These are phyloP conservation scores for Lasiosphaeriaceae sp. DNA, from an alignment of 495 filamentous ascomycete species.

Conservation along the genomic window DNA sequence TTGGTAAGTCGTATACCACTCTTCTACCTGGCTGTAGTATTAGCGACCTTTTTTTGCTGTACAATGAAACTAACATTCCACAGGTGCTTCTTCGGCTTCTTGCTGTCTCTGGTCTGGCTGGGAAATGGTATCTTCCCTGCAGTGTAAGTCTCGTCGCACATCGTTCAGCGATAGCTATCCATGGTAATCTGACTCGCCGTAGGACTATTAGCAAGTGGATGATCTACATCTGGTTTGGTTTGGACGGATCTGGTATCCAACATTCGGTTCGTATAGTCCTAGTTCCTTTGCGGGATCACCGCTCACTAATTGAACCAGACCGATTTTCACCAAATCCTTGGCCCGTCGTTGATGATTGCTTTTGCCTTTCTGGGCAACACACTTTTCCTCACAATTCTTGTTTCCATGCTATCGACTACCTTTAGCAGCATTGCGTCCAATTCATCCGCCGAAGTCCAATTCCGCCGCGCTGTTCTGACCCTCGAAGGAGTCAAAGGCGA, in stretches of 20 bases:
- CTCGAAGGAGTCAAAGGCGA: constrained; percentile 74
- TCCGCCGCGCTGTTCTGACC: constrained; percentile 66
- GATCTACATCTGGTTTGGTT: constrained; percentile 77
- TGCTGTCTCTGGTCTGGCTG: constrained; percentile 69
- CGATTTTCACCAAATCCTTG: constrained; percentile 63
- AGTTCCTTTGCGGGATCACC: background rate
- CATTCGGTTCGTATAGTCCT: constrained; percentile 41
- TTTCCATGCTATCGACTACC: constrained; percentile 70
- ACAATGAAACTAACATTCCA: background rate
- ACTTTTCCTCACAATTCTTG: constrained; percentile 70
- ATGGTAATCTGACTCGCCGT: constrained; percentile 21
- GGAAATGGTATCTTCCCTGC: constrained; percentile 41
- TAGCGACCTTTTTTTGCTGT: no score
- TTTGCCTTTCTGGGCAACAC: constrained; percentile 75
- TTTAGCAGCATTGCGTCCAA: constrained; percentile 63
- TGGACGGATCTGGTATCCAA: constrained; percentile 69
- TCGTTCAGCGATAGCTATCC: background rate
- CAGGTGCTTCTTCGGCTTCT: constrained; percentile 63
- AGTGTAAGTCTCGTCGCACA: constrained; percentile 25
- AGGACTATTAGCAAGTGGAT: constrained; percentile 73
- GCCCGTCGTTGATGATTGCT: constrained; percentile 64
- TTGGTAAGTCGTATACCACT: constrained; percentile 37
- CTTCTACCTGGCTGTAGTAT: no score
- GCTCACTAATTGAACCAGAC: constrained; percentile 21
- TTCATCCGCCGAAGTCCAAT: constrained; percentile 66